phyloP scores from a whole-genome alignment of 2,329 filamentous ascomycete species.

The Cryphonectria nitschkei region DNA sequence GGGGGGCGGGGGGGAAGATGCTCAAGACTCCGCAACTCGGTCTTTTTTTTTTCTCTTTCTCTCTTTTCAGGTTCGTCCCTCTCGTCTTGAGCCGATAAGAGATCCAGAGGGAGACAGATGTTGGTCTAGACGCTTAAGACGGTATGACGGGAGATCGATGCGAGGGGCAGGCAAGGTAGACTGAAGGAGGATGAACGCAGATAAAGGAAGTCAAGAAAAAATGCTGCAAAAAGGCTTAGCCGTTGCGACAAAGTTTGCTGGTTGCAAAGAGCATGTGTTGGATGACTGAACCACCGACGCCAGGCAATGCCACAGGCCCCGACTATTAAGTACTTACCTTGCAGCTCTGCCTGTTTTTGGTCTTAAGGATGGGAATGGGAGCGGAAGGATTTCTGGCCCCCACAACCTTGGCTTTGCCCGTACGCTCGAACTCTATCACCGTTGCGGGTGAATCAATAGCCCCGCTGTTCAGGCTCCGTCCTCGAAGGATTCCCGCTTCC shows the following conservation, averaged over 20 bases:
- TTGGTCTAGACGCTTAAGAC: neutral
- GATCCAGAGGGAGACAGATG: neutral
- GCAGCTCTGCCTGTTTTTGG: neutral
- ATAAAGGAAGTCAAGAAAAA: neutral
- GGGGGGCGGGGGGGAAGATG: neutral
- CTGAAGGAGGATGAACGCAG: neutral
- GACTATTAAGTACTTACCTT: neutral
- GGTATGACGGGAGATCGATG: neutral
- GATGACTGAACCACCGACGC: neutral
- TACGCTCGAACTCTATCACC: neutral
- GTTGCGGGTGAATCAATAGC: neutral
- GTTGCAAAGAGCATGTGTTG: neutral
- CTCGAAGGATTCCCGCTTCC: constrained; percentile 3
- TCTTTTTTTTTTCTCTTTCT: neutral
- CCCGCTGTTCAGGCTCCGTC: neutral
- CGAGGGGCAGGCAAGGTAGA: neutral
- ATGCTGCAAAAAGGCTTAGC: neutral
- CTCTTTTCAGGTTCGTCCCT: neutral
- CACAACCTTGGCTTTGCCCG: neutral
- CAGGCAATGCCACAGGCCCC: neutral
- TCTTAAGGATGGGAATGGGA: neutral
- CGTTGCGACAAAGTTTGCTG: neutral
- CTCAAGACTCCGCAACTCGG: neutral
- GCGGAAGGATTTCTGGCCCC: neutral
- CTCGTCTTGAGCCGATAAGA: neutral